Base-by-base conservation (phyloP, 2,329 filamentous ascomycete genomes). In the Colletotrichum incanum region DNA sequence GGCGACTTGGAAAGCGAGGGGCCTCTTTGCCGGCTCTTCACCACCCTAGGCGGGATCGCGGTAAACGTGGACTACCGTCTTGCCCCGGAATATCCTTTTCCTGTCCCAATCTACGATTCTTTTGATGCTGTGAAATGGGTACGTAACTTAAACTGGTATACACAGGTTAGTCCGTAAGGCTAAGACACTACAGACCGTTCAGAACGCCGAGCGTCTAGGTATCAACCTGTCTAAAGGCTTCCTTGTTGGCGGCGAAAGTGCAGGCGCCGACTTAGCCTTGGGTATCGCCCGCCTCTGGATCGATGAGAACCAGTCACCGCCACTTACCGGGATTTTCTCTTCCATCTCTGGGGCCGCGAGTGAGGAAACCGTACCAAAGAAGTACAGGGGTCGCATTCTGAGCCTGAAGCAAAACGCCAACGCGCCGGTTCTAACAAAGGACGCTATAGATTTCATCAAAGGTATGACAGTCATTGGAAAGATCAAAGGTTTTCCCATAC, bases 21-120 rank as follows among this genome's bases (percentile, higher is more conserved):
- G 6, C 65, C 72, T 26, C 74, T 79, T 3, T 80, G 78, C 62
- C 73, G 55, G 11, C 54, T 75, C 45, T 80, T 80, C 56, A 74
- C 74, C 7, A 65, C 69, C 9, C 66, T 81, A 12, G 78, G 77
- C 5, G 76, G 78, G 5, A 54, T 81, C 26, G 74, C 75, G 6
- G 69, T 80, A n/a, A 77, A 77, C 52, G 65, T 79, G 23, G 73
- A 76, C 43, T 80, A 79, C 65, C 74, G 79, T 5, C 76, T 75
- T 67, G 77, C 79, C 1, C 78, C 79, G 8, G 78, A 81, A 41
- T 74, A 78, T 61, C 65, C 75, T 9, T 79, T 80, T 37, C 78
- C 79, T 18, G 71, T 77, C 12, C 76, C 78, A 5, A 71, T 79
- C 9, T 64, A 79, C 8, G 79, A 80, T 60, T 74, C 75, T 11